Conservation (phyloP, 1,284 basidiomycete species). For the Lentinus polychrous region DNA sequence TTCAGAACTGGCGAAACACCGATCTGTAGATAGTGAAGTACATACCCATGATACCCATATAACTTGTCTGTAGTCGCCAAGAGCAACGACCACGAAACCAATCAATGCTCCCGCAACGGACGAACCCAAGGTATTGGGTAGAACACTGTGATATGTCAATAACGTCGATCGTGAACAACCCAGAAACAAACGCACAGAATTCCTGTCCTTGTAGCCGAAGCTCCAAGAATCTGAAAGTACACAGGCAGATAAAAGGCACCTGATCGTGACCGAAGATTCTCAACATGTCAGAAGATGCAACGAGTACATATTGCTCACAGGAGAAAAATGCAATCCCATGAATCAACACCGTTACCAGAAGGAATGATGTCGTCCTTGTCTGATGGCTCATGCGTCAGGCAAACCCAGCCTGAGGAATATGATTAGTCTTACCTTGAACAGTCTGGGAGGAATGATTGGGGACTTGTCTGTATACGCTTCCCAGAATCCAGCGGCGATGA, state of each 20-base stretch:
- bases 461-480: constrained; percentile 62
- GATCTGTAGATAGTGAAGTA: neutral
- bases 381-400: constrained; percentile 17
- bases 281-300: neutral
- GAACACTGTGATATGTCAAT: constrained; percentile 39
- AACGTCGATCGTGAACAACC: neutral
- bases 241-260: constrained; percentile 64
- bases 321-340: constrained; percentile 64
- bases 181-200: constrained; percentile 38
- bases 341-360: constrained; percentile 52
- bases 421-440: constrained; percentile 49
- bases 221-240: constrained; percentile 70
- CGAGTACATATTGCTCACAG: constrained; percentile 2
- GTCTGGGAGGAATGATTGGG: constrained; percentile 70
- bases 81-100: constrained; percentile 52
- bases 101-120: constrained; percentile 45
- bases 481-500: constrained; percentile 50
- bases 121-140: constrained; percentile 62
- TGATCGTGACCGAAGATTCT: constrained; percentile 11
- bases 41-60: constrained; percentile 44
- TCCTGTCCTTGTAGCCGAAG: constrained; percentile 65
- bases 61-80: constrained; percentile 49
- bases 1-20: neutral
- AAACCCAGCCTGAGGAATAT: neutral
- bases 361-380: constrained; percentile 68